These are phyloP conservation scores for Leccinellum rugosiceps DNA, from an alignment of 768 basidiomycete genomes.

Conservation along the genomic window DNA sequence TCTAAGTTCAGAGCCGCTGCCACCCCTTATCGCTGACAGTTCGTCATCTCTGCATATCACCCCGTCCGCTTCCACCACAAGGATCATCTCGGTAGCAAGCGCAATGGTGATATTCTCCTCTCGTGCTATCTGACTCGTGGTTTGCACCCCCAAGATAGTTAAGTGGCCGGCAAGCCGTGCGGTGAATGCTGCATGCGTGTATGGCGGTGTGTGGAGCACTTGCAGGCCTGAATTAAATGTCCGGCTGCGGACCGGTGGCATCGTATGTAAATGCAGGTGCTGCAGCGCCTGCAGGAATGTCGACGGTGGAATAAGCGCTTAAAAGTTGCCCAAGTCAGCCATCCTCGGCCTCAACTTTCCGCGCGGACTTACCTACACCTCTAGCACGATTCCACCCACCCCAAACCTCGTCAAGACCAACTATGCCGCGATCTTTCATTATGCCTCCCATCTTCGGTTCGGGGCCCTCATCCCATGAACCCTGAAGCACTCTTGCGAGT, in stretches of 20 bases:
- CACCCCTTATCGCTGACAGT: slow-evolving; percentile 32
- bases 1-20: slow-evolving; percentile 55
- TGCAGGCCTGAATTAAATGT: slow-evolving; percentile 70
- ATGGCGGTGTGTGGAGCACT: slow-evolving; percentile 83
- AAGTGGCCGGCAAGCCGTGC: slow-evolving; percentile 60
- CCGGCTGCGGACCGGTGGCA: slow-evolving; percentile 63
- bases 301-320: slow-evolving; percentile 89
- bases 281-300: slow-evolving; percentile 78
- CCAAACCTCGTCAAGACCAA: slow-evolving; percentile 92
- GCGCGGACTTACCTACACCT: slow-evolving; percentile 63
- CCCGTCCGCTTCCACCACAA: slow-evolving; percentile 66
- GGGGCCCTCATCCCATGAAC: slow-evolving; percentile 23
- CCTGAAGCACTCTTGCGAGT: slow-evolving; percentile 69
- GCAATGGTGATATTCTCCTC: slow-evolving; percentile 71
- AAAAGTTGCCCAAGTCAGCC: neutral
- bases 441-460: slow-evolving; percentile 44
- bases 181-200: slow-evolving; percentile 64
- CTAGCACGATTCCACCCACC: slow-evolving; percentile 92
- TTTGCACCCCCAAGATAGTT: slow-evolving; percentile 46
- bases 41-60: slow-evolving; percentile 76
- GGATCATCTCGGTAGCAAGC: slow-evolving; percentile 75
- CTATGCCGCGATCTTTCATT: slow-evolving; percentile 76
- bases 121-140: slow-evolving; percentile 67
- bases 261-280: slow-evolving; percentile 60
- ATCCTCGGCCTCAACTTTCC: neutral